Evolutionary conservation across 2,329 filamentous ascomycete species (phyloP).

Genomic region (Paecilomyces variotii): DNA sequence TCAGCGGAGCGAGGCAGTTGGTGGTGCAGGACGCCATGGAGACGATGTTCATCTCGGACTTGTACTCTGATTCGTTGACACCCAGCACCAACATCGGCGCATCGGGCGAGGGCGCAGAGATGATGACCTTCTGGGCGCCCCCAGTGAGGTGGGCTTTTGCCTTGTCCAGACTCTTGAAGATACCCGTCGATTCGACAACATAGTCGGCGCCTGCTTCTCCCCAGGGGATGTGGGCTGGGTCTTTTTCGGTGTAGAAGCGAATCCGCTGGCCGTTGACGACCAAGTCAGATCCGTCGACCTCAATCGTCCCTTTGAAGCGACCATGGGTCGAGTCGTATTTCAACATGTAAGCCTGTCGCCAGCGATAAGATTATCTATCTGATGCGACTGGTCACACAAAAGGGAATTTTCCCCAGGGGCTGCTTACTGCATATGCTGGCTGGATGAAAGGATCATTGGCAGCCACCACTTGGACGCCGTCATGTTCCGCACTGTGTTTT

Average conservation of each 20-base stretch:
- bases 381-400: neutral
- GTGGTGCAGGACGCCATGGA: slow-evolving; percentile 94
- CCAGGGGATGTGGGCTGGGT: slow-evolving; percentile 89
- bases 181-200: slow-evolving; percentile 95
- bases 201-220: slow-evolving; percentile 78
- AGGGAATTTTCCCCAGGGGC: neutral
- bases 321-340: slow-evolving; percentile 94
- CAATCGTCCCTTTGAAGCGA: slow-evolving; percentile 76
- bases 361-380: neutral
- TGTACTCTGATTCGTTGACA: slow-evolving; percentile 82
- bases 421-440: slow-evolving; percentile 70
- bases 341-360: slow-evolving; percentile 76
- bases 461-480: slow-evolving; percentile 76
- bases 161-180: slow-evolving; percentile 98
- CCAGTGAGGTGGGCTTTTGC: slow-evolving; percentile 88
- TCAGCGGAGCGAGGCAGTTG: slow-evolving; percentile 88
- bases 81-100: slow-evolving; percentile 73
- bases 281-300: slow-evolving; percentile 60
- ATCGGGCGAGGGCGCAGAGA: slow-evolving; percentile 40
- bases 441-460: slow-evolving; percentile 97
- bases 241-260: slow-evolving; percentile 88
- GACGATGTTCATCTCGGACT: slow-evolving; percentile 72
- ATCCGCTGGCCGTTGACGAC: slow-evolving; percentile 86
- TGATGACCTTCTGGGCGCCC: slow-evolving; percentile 96
- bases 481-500: slow-evolving; percentile 60